These are phyloP conservation scores for Castanea crenata DNA, from an alignment of 306 rosid species.

Conservation along the genomic window DNA sequence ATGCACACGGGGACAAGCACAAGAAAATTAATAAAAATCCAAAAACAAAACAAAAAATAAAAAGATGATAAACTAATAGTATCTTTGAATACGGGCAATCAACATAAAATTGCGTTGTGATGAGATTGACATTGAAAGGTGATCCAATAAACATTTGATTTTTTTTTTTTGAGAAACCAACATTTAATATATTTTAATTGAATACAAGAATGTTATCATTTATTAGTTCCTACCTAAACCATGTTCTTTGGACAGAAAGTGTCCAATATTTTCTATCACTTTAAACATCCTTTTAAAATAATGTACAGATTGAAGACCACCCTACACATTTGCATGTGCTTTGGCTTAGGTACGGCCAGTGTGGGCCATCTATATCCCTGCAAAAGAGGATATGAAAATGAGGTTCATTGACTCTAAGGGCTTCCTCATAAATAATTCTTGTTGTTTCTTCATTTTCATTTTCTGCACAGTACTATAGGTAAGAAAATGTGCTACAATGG, in stretches of 20 bases:
- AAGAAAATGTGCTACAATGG: too few species aligned
- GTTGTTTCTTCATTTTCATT: too few species aligned
- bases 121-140: slow-evolving; percentile 2
- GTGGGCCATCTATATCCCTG: background rate
- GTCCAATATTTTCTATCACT: background rate
- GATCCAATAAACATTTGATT: background rate
- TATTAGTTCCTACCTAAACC: slow-evolving; percentile 16
- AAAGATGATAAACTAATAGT: background rate
- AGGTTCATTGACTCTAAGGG: background rate
- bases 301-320: background rate
- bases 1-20: background rate
- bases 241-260: slow-evolving; percentile 15
- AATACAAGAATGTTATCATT: background rate
- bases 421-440: too few species aligned
- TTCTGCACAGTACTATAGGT: too few species aligned
- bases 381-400: background rate
- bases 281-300: background rate
- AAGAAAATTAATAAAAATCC: background rate
- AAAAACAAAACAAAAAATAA: too few species aligned
- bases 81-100: background rate
- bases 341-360: background rate
- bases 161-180: background rate
- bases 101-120: background rate
- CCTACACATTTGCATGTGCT: slow-evolving; percentile 8
- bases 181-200: background rate